phyloP scores from a whole-genome alignment of 169 alveolate genomes.

The Perkinsus chesapeaki region DNA sequence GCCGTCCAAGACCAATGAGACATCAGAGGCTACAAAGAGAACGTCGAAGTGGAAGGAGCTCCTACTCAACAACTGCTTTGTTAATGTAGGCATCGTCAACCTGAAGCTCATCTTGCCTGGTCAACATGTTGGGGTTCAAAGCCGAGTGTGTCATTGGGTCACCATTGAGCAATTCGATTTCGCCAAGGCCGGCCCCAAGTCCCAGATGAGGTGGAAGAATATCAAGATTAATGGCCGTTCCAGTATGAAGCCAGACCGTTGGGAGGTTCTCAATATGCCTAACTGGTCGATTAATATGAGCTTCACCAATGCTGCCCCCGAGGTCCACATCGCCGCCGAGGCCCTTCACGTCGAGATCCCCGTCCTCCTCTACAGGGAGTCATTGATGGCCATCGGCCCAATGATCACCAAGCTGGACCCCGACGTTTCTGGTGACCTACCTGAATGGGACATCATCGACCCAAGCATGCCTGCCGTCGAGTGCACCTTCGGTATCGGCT shows the following conservation, averaged over 20 bases:
- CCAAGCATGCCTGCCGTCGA: background rate
- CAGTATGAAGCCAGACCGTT: background rate
- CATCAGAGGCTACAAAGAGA: background rate
- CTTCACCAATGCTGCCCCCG: background rate
- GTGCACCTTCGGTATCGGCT: background rate
- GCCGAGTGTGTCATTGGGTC: background rate
- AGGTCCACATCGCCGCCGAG: background rate
- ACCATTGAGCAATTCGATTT: background rate
- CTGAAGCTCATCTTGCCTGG: background rate
- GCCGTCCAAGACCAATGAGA: too few relatives aligned
- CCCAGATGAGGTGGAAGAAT: background rate
- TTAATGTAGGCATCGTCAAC: background rate
- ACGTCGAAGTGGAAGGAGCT: background rate
- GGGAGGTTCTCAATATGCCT: background rate
- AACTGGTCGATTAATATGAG: background rate
- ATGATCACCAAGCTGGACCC: background rate
- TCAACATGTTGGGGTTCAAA: background rate
- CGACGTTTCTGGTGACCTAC: background rate
- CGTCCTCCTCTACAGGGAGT: background rate
- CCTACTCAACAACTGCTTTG: background rate
- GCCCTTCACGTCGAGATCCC: background rate
- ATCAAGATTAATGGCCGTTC: background rate
- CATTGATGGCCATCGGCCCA: background rate
- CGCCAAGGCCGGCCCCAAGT: slow-evolving; percentile 1
- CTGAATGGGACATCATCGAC: background rate